These are phyloP conservation scores for Ustilaginoidea virens DNA, from an alignment of 2,329 filamentous ascomycete species.

Conservation along the genomic window DNA sequence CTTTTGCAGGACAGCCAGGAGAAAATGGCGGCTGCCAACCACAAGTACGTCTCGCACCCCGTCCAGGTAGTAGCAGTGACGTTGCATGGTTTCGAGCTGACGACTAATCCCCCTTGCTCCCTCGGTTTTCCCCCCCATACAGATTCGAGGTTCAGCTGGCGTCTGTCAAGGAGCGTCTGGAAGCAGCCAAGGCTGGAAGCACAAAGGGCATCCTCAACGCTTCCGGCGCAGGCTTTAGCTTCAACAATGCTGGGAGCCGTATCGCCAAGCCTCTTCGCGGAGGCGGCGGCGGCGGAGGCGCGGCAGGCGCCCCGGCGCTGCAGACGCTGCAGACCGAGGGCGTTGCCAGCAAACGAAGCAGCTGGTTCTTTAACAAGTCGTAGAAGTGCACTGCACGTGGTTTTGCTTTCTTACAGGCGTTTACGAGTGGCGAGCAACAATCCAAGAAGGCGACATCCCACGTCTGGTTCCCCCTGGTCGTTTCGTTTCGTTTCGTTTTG, in stretches of 20 bases:
- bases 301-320: slow-evolving; percentile 37
- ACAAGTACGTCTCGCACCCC: slow-evolving; percentile 53
- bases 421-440: too few species aligned
- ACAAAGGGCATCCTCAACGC: slow-evolving; percentile 70
- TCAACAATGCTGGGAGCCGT: slow-evolving; percentile 44
- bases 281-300: slow-evolving; percentile 31
- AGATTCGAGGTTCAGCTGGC: slow-evolving; percentile 97
- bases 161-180: slow-evolving; percentile 92
- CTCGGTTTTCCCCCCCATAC: background rate
- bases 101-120: too few species aligned
- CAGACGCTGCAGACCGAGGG: slow-evolving; percentile 41
- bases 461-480: too few species aligned
- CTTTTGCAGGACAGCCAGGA: slow-evolving; percentile 94
- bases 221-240: slow-evolving; percentile 56
- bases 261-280: slow-evolving; percentile 56
- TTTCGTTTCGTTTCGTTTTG: too few species aligned
- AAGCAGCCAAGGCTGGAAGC: slow-evolving; percentile 83
- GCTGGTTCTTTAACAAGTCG: slow-evolving; percentile 60
- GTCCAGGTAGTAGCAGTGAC: too few species aligned
- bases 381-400: slow-evolving; percentile 9
- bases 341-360: slow-evolving; percentile 46
- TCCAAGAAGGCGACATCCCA: too few species aligned
- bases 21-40: slow-evolving; percentile 92
- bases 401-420: slow-evolving; percentile 3
- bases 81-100: too few species aligned